Evolutionary conservation across 148 eudicot species (phyloP), one percentile per base, ranked within the genome.

Genomic region (Arctostaphylos glauca): DNA sequence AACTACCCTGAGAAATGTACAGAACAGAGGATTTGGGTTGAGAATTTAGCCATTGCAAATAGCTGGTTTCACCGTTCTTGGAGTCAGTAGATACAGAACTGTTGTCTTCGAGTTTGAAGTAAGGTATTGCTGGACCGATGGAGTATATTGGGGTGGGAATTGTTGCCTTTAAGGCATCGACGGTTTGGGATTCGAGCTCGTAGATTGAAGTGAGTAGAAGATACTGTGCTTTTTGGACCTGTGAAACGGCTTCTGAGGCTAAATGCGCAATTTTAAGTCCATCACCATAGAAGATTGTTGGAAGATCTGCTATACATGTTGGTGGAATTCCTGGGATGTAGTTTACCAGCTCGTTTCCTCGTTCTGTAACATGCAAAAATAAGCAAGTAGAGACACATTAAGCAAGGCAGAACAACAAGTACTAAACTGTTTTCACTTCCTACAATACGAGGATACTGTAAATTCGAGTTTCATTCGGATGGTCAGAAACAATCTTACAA

Each of bases 1-100:
- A 89, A 80, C 94, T 92, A 56, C 97, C 97, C 67, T 84, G 85
- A 10, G 95, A 92, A 25, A 92, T 80, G 75, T 92, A 92, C 76
- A 92, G 55, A 13, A 91, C 95, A 0, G 94, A 91, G 14, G 56
- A 74, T 15, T 81, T 43, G 52, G 90, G 89, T n/a, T 89, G 91
- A 19, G 83, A 46, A 81, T 89, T 83, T 19, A 88, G 48, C 92
- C 92, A 90, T 46, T 78, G 59, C 70, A 90, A 55, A 83, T 90
- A 90, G 75, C 53, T 50, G 43, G 81, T 46, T 66, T 46, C 54
- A 1, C 50, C 18, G 2, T 46, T 46, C 10, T 46, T 3, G 25
- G 6, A 8, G 16, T 8, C 25, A 46, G 23, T 16, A 23, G 58
- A 59, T 49, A 6, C 9, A 0, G 4, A 18, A 12, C 5, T 18